phyloP scores from a whole-genome alignment of 805 yeast species.

The Zygoascus flipseniorum region DNA sequence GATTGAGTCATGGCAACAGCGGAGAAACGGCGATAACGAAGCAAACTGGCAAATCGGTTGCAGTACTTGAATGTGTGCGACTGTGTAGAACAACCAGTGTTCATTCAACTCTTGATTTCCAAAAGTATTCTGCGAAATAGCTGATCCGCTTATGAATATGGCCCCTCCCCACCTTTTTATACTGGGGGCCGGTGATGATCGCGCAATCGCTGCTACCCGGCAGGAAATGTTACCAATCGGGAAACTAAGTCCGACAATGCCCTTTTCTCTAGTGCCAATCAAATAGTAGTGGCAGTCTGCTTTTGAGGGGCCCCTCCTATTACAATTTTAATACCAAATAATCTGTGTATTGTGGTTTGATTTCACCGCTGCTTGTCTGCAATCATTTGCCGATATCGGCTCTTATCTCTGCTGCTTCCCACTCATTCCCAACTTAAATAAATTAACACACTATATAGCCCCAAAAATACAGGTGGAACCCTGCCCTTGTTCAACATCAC shows the following conservation, averaged over 20 bases:
- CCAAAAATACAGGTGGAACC: too few relatives aligned
- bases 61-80: neutral
- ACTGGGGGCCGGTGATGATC: neutral
- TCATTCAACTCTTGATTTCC: neutral
- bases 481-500: too few relatives aligned
- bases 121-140: neutral
- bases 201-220: neutral
- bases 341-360: neutral
- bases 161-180: neutral
- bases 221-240: neutral
- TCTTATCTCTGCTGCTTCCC: too few relatives aligned
- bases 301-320: too few relatives aligned
- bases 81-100: neutral
- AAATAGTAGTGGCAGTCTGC: too few relatives aligned
- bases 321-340: neutral
- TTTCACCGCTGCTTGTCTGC: too few relatives aligned
- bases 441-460: too few relatives aligned
- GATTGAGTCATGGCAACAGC: neutral
- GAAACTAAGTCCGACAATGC: neutral
- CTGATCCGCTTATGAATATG: neutral
- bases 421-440: too few relatives aligned
- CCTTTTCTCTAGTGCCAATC: too few relatives aligned
- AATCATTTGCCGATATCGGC: too few relatives aligned
- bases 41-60: neutral
- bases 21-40: neutral